Percentiles rank a stretch among this genome's conserved stretches.
phyloP scores from a whole-genome alignment of 768 basidiomycete species.

The Lactarius hatsudake region DNA sequence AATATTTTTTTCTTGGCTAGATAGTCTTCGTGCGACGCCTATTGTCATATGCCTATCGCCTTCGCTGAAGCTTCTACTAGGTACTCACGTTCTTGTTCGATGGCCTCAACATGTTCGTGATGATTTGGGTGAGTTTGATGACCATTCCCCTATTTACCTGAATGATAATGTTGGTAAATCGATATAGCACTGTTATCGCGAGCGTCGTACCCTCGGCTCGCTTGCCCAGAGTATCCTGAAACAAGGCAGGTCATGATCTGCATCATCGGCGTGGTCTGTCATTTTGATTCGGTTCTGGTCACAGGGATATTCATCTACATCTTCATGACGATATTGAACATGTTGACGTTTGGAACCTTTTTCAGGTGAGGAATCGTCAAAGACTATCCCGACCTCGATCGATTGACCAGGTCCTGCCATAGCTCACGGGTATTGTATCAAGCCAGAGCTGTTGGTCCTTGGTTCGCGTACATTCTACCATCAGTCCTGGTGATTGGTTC shows the following conservation, averaged over 20 bases:
- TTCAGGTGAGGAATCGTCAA: conserved; percentile 10
- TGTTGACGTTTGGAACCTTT: conserved; percentile 23
- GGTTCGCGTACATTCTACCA: conserved; percentile 25
- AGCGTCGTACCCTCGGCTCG: conserved; percentile 13
- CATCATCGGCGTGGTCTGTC: background rate
- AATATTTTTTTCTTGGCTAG: background rate
- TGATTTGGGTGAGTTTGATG: conserved; percentile 8
- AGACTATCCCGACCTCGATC: background rate
- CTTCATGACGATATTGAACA: conserved; percentile 24
- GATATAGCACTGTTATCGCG: conserved; percentile 17
- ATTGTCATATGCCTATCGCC: background rate
- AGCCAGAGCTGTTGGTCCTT: conserved; percentile 4
- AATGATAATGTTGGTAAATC: background rate
- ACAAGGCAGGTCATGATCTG: conserved; percentile 19
- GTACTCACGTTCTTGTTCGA: conserved; percentile 13
- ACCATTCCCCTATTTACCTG: background rate
- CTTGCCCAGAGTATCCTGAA: conserved; percentile 23
- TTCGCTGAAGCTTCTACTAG: conserved; percentile 4
- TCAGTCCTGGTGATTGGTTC: conserved; percentile 15
- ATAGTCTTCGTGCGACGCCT: conserved; percentile 12
- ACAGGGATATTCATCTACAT: conserved; percentile 22
- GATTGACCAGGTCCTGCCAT: background rate
- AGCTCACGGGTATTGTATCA: too few relatives aligned
- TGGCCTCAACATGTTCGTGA: conserved; percentile 12
- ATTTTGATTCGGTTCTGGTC: background rate